Base-by-base conservation (phyloP, 441 rosid species). In the Cnidoscolus chayamansa region DNA sequence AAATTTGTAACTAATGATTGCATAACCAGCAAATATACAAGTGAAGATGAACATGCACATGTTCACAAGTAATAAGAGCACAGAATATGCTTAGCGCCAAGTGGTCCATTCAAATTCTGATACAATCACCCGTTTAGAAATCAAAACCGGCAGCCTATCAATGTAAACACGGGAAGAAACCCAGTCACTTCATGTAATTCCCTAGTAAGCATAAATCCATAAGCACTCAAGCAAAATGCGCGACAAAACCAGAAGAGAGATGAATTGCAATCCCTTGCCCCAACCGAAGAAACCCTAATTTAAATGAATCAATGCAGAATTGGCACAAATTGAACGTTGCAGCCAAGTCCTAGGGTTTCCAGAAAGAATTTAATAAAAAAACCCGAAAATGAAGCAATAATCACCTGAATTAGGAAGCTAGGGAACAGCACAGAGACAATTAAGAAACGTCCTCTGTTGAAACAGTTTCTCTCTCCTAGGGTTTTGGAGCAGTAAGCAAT, bases 401-500 rank as follows among this genome's bases (percentile, higher is more conserved):
- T 75, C 82, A 90, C 94, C 94, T 86, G 86, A 90, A 86, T 56
- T 73, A 76, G 72, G 16, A 67, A 78, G 82, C 80, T 84, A 84
- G 88, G 88, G 87, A 87, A 76, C 81, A 76, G 72, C 57, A 77
- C 71, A 69, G 63, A 67, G 71, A 61, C 72, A 64, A 74, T 73
- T 74, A 68, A 65, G 72, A 76, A 78, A 50, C 83, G 70, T 64
- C 54, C 72, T 64, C 63, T 61, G 56, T 43, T 12, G 25, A 15
- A 66, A n/a, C 20, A 49, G 15, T 66, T 62, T 79, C 84, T 87
- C 86, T 72, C 85, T 79, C 88, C 90, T 85, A 88, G 92, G 89
- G 95, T 88, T 89, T 83, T 81, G 76, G 77, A 64, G 45, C 4
- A 40, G 62, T 37, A 30, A 10, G 11, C 17, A 40, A 40, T 3